A percentile compares a stretch with the other conserved stretches of the same genome.
These are phyloP conservation scores for Pseudonitzschia pungens DNA, from an alignment of 108 stramenopile genomes.

Conservation along the genomic window DNA sequence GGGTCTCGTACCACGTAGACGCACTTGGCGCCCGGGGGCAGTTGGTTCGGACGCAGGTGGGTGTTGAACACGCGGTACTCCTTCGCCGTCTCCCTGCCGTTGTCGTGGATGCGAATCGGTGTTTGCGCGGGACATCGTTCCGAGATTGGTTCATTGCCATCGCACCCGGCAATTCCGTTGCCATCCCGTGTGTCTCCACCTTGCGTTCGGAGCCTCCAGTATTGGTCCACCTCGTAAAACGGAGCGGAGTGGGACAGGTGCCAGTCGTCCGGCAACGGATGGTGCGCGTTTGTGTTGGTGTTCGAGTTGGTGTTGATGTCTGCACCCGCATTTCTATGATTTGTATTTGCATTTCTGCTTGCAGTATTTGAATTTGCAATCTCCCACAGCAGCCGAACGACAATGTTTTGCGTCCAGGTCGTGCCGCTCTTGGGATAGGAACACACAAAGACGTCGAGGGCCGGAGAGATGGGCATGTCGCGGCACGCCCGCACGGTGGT, in stretches of 20 bases:
- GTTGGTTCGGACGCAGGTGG: conserved; percentile 47
- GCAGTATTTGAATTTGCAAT: too few species aligned
- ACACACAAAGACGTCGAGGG: conserved; percentile 57
- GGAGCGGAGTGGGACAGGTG: conserved; percentile 71
- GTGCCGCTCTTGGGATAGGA: conserved; percentile 74
- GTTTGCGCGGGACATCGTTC: not conserved
- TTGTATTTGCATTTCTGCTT: too few species aligned
- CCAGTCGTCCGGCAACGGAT: not conserved
- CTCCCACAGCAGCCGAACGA: conserved; percentile 45
- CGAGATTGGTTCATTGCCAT: not conserved
- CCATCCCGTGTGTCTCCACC: not conserved
- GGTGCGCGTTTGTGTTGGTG: conserved; percentile 10
- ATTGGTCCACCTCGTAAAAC: conserved; percentile 66
- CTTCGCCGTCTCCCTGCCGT: not conserved
- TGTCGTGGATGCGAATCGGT: not conserved
- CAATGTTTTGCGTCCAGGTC: conserved; percentile 78
- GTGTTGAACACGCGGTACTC: conserved; percentile 65
- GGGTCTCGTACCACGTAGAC: conserved; percentile 63
- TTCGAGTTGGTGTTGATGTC: not conserved
- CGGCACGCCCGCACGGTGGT: conserved; percentile 46
- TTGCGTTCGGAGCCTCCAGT: conserved; percentile 31
- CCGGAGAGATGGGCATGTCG: conserved; percentile 13
- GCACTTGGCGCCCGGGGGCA: conserved; percentile 41
- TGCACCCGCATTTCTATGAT: not conserved
- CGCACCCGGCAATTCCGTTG: not conserved